Conservation (phyloP, 2,329 filamentous ascomycete species). For the Aspergillus unguis region DNA sequence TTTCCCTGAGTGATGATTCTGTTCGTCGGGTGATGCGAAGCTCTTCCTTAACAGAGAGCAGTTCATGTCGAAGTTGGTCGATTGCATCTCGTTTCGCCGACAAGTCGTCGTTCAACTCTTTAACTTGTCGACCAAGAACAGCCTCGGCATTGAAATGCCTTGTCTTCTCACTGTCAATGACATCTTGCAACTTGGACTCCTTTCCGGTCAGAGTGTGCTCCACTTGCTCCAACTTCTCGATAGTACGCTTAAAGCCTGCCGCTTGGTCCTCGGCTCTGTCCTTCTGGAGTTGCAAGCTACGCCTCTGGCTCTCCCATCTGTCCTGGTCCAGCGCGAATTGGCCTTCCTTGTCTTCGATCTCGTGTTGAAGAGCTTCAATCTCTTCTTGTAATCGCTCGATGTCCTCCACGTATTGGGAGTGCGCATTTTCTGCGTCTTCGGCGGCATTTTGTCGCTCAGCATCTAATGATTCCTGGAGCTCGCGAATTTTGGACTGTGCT, state of each 20-base stretch:
- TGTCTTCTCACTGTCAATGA: constrained; percentile 67
- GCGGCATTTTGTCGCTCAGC: constrained; percentile 57
- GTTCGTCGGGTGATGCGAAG: constrained; percentile 66
- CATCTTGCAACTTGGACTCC: constrained; percentile 64
- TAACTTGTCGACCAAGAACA: constrained; percentile 67
- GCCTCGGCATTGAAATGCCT: constrained; percentile 70
- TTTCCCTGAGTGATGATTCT: constrained; percentile 61
- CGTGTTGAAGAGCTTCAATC: constrained; percentile 59
- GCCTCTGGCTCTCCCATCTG: constrained; percentile 67
- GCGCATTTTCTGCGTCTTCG: constrained; percentile 60
- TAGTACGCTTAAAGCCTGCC: constrained; percentile 64
- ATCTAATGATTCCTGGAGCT: constrained; percentile 50
- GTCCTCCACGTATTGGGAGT: constrained; percentile 53
- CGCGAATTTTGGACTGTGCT: constrained; percentile 42
- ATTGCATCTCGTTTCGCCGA: constrained; percentile 63
- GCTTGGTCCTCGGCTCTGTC: constrained; percentile 66
- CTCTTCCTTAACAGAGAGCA: constrained; percentile 65
- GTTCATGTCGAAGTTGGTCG: constrained; percentile 63
- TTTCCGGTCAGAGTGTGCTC: constrained; percentile 66
- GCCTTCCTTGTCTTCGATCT: constrained; percentile 67
- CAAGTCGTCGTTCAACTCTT: constrained; percentile 69
- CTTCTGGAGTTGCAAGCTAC: constrained; percentile 63
- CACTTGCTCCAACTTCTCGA: constrained; percentile 65
- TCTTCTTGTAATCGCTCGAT: constrained; percentile 56
- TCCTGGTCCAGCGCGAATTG: constrained; percentile 69